Percentiles rank a stretch among this genome's conserved stretches.
Conservation (phyloP, 2,329 filamentous ascomycete genomes). For the Venturia pyrina region DNA sequence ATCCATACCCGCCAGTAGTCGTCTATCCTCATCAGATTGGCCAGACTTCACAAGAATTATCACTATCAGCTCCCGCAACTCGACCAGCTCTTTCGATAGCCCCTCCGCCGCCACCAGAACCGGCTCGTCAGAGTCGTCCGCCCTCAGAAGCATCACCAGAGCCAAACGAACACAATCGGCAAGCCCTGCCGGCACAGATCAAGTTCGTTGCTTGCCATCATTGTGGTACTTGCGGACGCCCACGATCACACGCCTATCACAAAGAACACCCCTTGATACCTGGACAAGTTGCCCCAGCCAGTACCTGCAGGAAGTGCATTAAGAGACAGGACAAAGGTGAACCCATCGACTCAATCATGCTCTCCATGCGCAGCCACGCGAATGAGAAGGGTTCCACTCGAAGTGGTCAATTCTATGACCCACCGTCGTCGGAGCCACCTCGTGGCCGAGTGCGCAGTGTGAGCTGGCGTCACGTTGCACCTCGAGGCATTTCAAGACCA, state of each 20-base stretch:
- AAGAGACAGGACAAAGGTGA: slow-evolving; percentile 6
- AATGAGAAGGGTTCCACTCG: background rate
- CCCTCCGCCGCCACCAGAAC: background rate
- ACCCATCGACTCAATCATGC: slow-evolving; percentile 3
- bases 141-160: background rate
- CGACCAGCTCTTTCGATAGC: background rate
- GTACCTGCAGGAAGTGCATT: slow-evolving; percentile 25
- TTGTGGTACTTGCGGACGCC: slow-evolving; percentile 5
- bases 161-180: background rate
- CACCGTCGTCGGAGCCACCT: background rate
- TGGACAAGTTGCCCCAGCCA: slow-evolving; percentile 28
- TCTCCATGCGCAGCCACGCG: background rate
- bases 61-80: slow-evolving; percentile 1
- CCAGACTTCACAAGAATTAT: background rate
- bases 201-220: slow-evolving; percentile 12
- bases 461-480: slow-evolving; percentile 3
- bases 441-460: slow-evolving; percentile 6
- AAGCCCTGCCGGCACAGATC: background rate
- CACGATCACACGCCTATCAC: slow-evolving; percentile 11
- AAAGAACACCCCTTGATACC: slow-evolving; percentile 13
- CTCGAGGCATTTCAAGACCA: background rate
- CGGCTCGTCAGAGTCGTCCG: background rate
- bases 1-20: slow-evolving; percentile 3
- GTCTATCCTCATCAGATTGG: background rate
- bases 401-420: background rate